Percentiles rank a stretch among this genome's conserved stretches.
Evolutionary conservation across 768 basidiomycete genomes (phyloP).

Genomic region (Lactarius evosmus): DNA sequence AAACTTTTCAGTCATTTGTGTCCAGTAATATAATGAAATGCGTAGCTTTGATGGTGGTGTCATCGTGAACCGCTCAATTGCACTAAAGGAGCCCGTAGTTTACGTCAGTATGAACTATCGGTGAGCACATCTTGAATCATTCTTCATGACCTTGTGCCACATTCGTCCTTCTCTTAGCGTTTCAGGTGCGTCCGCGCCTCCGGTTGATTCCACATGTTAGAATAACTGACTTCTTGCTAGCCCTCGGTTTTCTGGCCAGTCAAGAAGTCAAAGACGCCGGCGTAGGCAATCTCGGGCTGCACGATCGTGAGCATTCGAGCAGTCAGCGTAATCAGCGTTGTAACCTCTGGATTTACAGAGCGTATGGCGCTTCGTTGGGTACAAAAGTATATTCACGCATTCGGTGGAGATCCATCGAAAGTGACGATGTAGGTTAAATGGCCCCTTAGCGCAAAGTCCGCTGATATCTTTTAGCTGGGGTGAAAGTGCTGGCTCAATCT

Average conservation of each 20-base stretch:
- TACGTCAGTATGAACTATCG: slow-evolving; percentile 34
- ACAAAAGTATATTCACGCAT: slow-evolving; percentile 57
- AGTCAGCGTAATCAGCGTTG: not conserved
- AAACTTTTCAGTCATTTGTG: not conserved
- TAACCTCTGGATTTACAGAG: slow-evolving; percentile 37
- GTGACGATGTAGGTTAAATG: slow-evolving; percentile 48
- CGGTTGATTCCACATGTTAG: not conserved
- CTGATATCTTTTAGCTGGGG: slow-evolving; percentile 40
- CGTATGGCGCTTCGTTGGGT: slow-evolving; percentile 60
- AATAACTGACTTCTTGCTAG: slow-evolving; percentile 23
- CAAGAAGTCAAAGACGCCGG: slow-evolving; percentile 51
- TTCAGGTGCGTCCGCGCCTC: slow-evolving; percentile 9
- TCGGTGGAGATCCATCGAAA: slow-evolving; percentile 61
- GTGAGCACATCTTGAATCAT: slow-evolving; percentile 2
- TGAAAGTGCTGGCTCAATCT: slow-evolving; percentile 52
- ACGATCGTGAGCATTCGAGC: slow-evolving; percentile 48
- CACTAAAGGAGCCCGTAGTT: slow-evolving; percentile 28
- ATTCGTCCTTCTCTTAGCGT: not conserved
- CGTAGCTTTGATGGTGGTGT: slow-evolving; percentile 4
- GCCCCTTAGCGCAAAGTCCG: slow-evolving; percentile 1
- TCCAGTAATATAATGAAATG: not conserved
- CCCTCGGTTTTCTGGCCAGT: slow-evolving; percentile 50
- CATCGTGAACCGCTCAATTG: slow-evolving; percentile 30
- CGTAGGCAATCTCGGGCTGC: slow-evolving; percentile 59
- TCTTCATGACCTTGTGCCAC: no score